phyloP scores from a whole-genome alignment of 1,139 yeast species.

The Pichia inconspicua region DNA sequence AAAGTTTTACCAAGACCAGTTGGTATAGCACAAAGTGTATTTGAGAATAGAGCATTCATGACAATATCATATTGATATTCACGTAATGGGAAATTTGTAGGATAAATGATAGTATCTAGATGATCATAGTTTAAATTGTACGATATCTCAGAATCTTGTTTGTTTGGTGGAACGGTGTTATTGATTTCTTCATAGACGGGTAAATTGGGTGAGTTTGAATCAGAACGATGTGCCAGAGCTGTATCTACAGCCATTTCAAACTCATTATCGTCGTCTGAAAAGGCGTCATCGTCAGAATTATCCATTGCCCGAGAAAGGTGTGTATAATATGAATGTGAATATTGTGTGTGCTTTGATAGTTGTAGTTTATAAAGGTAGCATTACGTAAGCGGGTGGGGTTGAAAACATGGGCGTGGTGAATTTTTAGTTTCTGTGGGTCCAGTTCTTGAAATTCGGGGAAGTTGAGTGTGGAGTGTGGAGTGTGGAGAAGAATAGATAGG shows the following conservation, averaged over 20 bases:
- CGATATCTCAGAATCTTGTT: slow-evolving; percentile 19
- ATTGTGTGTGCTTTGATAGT: too few species aligned
- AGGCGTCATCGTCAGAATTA: background rate
- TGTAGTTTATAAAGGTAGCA: too few species aligned
- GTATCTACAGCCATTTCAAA: background rate
- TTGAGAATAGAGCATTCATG: slow-evolving; percentile 59
- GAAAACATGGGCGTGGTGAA: too few species aligned
- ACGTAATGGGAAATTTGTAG: slow-evolving; percentile 74
- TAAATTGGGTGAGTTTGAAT: background rate
- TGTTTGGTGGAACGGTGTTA: slow-evolving; percentile 40
- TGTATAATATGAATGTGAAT: too few species aligned
- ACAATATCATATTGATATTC: slow-evolving; percentile 86
- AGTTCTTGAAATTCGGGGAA: background rate
- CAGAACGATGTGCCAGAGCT: background rate
- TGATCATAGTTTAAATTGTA: slow-evolving; percentile 28
- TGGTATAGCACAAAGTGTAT: slow-evolving; percentile 83
- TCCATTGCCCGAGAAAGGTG: background rate
- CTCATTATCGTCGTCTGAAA: background rate
- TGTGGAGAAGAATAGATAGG: too few species aligned
- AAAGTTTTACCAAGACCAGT: slow-evolving; percentile 98
- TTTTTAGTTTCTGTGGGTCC: too few species aligned
- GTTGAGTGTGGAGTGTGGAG: background rate
- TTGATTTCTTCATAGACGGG: slow-evolving; percentile 22
- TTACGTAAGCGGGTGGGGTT: too few species aligned
- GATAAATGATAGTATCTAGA: slow-evolving; percentile 59